phyloP scores from a whole-genome alignment of 2,329 filamentous ascomycete species.

The Chaetomium strumarium region DNA sequence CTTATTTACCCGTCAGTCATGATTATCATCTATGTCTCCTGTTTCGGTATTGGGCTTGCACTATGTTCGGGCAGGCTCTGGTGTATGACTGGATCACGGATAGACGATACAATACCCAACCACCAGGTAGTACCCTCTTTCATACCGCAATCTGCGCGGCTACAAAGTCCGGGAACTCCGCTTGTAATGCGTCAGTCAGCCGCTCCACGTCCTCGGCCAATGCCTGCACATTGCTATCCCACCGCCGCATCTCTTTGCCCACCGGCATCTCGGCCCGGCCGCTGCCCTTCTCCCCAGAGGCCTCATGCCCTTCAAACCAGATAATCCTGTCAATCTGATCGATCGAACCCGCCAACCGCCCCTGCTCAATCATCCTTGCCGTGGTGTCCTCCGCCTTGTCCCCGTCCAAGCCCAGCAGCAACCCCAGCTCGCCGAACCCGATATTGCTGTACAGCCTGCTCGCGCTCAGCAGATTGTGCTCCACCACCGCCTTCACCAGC shows the following conservation, averaged over 20 bases:
- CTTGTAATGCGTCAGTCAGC: slow-evolving; percentile 43
- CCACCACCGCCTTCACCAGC: slow-evolving; percentile 84
- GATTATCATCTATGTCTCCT: slow-evolving; percentile 7
- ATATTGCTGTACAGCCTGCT: slow-evolving; percentile 78
- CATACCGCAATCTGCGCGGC: slow-evolving; percentile 20
- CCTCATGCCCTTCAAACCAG: slow-evolving; percentile 73
- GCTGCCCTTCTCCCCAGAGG: slow-evolving; percentile 61
- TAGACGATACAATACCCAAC: not conserved
- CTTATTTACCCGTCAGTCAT: slow-evolving; percentile 4
- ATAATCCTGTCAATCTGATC: slow-evolving; percentile 89
- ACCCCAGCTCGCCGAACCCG: slow-evolving; percentile 65
- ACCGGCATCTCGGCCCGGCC: slow-evolving; percentile 57
- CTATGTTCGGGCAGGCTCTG: not conserved
- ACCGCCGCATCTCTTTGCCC: slow-evolving; percentile 69
- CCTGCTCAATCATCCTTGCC: slow-evolving; percentile 93
- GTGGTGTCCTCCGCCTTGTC: slow-evolving; percentile 87
- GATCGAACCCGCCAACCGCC: slow-evolving; percentile 78
- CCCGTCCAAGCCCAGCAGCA: slow-evolving; percentile 69
- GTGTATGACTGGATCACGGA: not conserved
- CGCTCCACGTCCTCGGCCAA: slow-evolving; percentile 64
- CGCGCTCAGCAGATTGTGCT: slow-evolving; percentile 88
- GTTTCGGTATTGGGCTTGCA: not conserved
- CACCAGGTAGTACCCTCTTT: not conserved
- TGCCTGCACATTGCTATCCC: slow-evolving; percentile 84
- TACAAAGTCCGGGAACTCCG: slow-evolving; percentile 58